Percentiles rank a stretch among this genome's conserved stretches.
phyloP scores from a whole-genome alignment of 495 filamentous ascomycete species.

The Neohortaea acidophila region DNA sequence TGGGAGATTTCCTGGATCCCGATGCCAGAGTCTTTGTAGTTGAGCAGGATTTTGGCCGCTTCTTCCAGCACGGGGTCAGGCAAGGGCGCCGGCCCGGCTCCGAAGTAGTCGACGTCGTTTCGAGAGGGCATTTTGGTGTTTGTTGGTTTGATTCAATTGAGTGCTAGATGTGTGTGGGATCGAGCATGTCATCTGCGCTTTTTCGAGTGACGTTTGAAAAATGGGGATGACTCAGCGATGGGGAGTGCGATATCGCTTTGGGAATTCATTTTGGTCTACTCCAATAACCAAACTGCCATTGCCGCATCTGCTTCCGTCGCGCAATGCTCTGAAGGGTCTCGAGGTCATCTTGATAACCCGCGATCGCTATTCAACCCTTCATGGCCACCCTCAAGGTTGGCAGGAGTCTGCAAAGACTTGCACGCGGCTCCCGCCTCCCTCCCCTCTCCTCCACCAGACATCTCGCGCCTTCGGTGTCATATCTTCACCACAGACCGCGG shows the following conservation, averaged over 20 bases:
- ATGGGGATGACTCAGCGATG: too few relatives aligned
- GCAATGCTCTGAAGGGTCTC: too few relatives aligned
- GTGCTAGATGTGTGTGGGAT: too few relatives aligned
- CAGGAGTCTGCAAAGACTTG: conserved; percentile 13
- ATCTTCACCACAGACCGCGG: not conserved
- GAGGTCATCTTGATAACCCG: too few relatives aligned
- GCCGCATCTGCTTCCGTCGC: too few relatives aligned
- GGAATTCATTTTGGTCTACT: too few relatives aligned
- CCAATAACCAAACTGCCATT: too few relatives aligned
- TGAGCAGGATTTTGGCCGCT: conserved; percentile 59
- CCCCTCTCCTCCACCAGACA: conserved; percentile 10
- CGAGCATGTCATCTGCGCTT: too few relatives aligned
- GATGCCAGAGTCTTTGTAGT: conserved; percentile 69
- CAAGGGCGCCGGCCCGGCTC: conserved; percentile 71
- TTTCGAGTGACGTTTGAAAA: too few relatives aligned
- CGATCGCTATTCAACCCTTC: too few relatives aligned
- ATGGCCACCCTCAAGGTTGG: conserved; percentile 4
- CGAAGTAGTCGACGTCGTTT: conserved; percentile 51
- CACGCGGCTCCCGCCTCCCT: not conserved
- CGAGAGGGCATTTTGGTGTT: not conserved
- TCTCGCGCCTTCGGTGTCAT: conserved; percentile 7
- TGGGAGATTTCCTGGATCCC: conserved; percentile 80
- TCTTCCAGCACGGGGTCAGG: conserved; percentile 61
- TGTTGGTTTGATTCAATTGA: too few relatives aligned
- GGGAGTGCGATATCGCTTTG: too few relatives aligned